These are phyloP conservation scores for Cylindrotheca fusiformis DNA, from an alignment of 108 stramenopile species.

Conservation along the genomic window DNA sequence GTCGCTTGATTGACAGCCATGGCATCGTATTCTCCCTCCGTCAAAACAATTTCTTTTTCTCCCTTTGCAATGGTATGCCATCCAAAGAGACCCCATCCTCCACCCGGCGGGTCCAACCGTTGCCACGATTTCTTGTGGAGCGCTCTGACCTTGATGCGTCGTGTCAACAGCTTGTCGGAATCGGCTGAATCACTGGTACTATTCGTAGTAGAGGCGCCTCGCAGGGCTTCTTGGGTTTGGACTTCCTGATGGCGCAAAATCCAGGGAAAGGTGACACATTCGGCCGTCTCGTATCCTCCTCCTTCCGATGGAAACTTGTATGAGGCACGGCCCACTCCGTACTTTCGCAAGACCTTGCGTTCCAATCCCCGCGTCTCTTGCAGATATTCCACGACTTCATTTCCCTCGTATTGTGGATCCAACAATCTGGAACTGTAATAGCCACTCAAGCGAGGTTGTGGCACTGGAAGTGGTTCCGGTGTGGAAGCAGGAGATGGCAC, in stretches of 20 bases:
- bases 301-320: conserved; percentile 61
- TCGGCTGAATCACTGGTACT: not conserved
- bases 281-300: conserved; percentile 30
- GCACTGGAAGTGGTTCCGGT: conserved; percentile 76
- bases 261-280: conserved; percentile 94
- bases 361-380: conserved; percentile 61
- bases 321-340: conserved; percentile 83
- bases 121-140: conserved; percentile 79
- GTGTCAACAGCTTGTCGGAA: conserved; percentile 39
- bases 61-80: conserved; percentile 84
- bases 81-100: conserved; percentile 95
- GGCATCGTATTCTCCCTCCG: conserved; percentile 98
- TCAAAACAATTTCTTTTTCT: conserved; percentile 81
- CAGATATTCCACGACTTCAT: conserved; percentile 56
- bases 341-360: conserved; percentile 66
- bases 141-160: conserved; percentile 84
- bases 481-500: conserved; percentile 40
- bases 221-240: conserved; percentile 48
- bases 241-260: conserved; percentile 69
- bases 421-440: conserved; percentile 51
- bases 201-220: conserved; percentile 18
- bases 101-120: conserved; percentile 81
- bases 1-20: conserved; percentile 98
- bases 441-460: conserved; percentile 41
- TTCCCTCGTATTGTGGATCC: conserved; percentile 23